phyloP scores from a whole-genome alignment of 192 early-diverging fungal species.

The Coemansia sp. region DNA sequence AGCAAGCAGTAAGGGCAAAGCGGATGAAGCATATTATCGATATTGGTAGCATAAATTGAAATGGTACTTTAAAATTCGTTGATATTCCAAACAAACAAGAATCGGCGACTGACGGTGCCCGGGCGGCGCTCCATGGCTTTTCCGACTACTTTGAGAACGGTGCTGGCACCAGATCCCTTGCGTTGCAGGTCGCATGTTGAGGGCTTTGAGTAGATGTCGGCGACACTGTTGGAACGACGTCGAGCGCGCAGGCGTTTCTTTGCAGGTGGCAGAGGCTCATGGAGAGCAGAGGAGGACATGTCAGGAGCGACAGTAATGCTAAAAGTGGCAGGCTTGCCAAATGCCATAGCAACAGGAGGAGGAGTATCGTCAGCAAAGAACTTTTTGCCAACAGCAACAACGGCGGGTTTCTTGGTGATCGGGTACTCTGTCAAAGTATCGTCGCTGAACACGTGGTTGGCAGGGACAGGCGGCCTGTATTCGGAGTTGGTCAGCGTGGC shows the following conservation, averaged over 20 bases:
- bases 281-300: not conserved
- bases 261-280: conserved; percentile 19
- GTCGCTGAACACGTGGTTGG: too few species aligned
- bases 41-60: not conserved
- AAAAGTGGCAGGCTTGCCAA: conserved; percentile 45
- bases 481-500: conserved; percentile 23
- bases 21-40: conserved; percentile 9
- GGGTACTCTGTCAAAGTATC: too few species aligned
- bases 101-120: conserved; percentile 44
- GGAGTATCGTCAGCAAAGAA: too few species aligned
- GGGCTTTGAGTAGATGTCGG: conserved; percentile 29
- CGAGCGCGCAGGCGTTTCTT: conserved; percentile 43
- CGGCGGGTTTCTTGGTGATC: too few species aligned
- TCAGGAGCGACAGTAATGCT: conserved; percentile 21
- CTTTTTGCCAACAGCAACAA: too few species aligned
- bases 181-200: conserved; percentile 8
- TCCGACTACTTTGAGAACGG: conserved; percentile 41
- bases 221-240: conserved; percentile 36
- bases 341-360: conserved; percentile 40
- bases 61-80: conserved; percentile 22
- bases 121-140: conserved; percentile 44
- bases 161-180: conserved; percentile 38
- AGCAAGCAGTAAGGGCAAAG: conserved; percentile 18
- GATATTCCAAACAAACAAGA: conserved; percentile 52
- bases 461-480: not conserved